Base-by-base conservation (phyloP, 441 rosid species). In the Populus tomentosa region DNA sequence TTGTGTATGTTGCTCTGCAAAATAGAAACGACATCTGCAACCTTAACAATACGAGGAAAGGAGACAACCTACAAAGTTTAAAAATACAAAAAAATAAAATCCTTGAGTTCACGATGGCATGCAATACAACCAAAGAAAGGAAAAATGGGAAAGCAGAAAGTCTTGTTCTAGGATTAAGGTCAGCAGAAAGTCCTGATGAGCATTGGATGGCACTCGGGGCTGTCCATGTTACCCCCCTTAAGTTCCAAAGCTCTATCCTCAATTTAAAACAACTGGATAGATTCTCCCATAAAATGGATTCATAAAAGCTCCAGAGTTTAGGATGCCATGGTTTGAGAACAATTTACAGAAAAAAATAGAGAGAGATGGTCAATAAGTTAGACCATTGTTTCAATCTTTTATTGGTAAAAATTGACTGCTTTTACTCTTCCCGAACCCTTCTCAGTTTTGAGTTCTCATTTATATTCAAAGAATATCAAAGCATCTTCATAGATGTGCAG, bases 1-100 rank as follows among this genome's bases (percentile, higher is more conserved):
- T 94, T 94, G 88, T 96, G 99, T 77, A 85, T 86, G 84, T 90
- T 92, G 88, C 93, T 90, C 69, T 86, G 89, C 86, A 96, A 86
- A 78, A 93, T 91, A 62, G 98, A 90, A 78, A 89, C 93, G 63
- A 93, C 82, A 86, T 96, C 98, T 69, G 96, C 92, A 75, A 96
- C 97, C 89, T 92, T 95, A 59, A 86, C 87, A 74, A 94, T 87
- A 71, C 98, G 97, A 63, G 97, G 98, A 69, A 96, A 85, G 71
- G 94, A 94, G 65, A 94, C 84, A 82, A 94, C 99, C 98, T 96
- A 78, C 59, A 86, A 81, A 78, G 56, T 75, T 11, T 18, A 32
- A 69, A 82, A 79, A 16, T 62, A 8, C 26, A 78, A 65, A 46
- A 28, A 63, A 21, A 20, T 21, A 63, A 21, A 40, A 16, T 21